Percentiles rank a stretch among this genome's conserved stretches.
Conservation (phyloP, 805 yeast species). For the Suhomyces vadensis region DNA sequence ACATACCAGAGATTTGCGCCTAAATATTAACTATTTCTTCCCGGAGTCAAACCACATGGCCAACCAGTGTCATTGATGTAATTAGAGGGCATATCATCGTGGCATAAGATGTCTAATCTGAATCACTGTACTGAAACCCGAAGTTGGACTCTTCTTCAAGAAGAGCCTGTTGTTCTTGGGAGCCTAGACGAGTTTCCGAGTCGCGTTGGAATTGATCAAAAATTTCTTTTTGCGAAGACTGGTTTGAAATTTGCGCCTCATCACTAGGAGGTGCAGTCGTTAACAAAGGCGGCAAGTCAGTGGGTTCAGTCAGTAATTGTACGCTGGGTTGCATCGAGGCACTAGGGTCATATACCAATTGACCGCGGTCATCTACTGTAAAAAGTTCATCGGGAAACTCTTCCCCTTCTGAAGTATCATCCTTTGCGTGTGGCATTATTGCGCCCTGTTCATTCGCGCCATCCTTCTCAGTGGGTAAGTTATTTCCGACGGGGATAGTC, state of each 20-base stretch:
- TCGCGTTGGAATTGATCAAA: not conserved
- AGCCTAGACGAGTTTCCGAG: constrained; percentile 3
- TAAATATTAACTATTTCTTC: too few species aligned
- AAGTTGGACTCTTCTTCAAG: constrained; percentile 18
- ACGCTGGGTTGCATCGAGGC: not conserved
- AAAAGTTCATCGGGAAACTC: constrained; percentile 23
- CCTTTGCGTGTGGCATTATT: constrained; percentile 4
- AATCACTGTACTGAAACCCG: constrained; percentile 21
- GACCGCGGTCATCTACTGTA: constrained; percentile 18
- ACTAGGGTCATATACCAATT: constrained; percentile 23
- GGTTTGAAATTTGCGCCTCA: not conserved
- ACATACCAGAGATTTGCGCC: too few species aligned
- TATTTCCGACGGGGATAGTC: too few species aligned
- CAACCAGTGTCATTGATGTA: too few species aligned
- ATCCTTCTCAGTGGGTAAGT: too few species aligned
- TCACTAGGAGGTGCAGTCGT: too few species aligned
- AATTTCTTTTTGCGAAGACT: constrained; percentile 1
- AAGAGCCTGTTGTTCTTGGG: constrained; percentile 9
- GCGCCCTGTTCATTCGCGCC: too few species aligned
- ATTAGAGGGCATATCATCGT: too few species aligned
- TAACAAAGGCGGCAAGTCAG: not conserved
- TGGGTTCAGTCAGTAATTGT: not conserved
- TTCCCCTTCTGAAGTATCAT: not conserved
- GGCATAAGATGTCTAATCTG: constrained; percentile 10
- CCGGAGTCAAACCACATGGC: too few species aligned